These are phyloP conservation scores for Thyridium curvatum DNA, from an alignment of 2,329 filamentous ascomycete species.

Conservation along the genomic window DNA sequence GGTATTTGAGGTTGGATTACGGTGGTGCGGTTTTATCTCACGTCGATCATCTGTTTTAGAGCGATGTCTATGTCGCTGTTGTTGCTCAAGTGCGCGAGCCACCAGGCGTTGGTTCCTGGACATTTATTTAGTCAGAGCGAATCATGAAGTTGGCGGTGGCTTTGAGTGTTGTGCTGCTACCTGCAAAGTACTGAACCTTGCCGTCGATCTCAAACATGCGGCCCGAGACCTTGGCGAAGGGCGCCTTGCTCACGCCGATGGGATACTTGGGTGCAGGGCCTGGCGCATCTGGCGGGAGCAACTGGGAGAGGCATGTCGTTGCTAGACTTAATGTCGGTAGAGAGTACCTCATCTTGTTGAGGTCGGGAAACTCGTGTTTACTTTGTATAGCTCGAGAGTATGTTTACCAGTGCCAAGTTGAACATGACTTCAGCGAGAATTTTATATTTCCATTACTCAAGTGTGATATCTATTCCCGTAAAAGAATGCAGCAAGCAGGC, in stretches of 20 bases:
- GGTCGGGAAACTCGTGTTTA: no score
- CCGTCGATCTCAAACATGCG: slow-evolving; percentile 8
- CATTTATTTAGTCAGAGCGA: not conserved
- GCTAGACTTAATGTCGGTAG: no score
- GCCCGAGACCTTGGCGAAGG: slow-evolving; percentile 6
- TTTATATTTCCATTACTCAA: no score
- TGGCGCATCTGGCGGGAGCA: no score
- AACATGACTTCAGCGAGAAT: no score
- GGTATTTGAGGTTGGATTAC: not conserved
- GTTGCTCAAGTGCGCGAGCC: slow-evolving; percentile 7
- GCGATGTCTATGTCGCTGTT: slow-evolving; percentile 9
- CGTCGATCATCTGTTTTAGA: slow-evolving; percentile 8
- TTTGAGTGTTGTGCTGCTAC: not conserved
- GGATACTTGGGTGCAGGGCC: slow-evolving; percentile 3
- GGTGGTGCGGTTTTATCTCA: not conserved
- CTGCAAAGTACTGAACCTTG: slow-evolving; percentile 7
- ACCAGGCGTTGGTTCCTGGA: slow-evolving; percentile 10
- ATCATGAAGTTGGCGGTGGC: not conserved
- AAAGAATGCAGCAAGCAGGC: no score
- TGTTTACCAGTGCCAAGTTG: no score
- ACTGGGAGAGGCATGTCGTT: no score
- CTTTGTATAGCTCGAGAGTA: no score
- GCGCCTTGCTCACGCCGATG: slow-evolving; percentile 5
- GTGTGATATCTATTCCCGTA: no score
- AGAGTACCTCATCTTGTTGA: no score